Conservation (phyloP, 164 flowering plant genomes). For the Annona squamosa region DNA sequence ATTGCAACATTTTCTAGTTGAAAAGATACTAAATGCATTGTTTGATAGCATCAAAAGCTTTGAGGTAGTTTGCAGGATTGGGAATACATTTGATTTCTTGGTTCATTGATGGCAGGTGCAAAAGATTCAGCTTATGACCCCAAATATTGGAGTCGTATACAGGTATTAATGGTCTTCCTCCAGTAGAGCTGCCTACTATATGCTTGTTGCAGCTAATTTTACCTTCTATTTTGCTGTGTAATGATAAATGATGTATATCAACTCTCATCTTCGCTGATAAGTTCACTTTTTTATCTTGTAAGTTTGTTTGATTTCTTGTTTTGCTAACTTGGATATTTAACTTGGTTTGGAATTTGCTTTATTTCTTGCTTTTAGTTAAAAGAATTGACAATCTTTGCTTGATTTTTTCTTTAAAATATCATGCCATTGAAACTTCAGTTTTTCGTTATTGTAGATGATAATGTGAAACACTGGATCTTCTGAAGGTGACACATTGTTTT, state of each 20-base stretch:
- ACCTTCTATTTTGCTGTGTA: not conserved
- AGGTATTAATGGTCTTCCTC: constrained; percentile 34
- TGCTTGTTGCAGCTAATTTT: not conserved
- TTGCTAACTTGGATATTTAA: not conserved
- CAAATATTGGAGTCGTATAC: constrained; percentile 98
- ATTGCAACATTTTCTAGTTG: too few relatives aligned
- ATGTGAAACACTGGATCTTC: too few relatives aligned
- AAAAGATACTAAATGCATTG: not conserved
- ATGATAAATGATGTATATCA: not conserved
- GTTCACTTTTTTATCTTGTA: not conserved
- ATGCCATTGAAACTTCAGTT: too few relatives aligned
- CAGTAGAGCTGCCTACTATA: not conserved
- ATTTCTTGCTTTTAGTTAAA: not conserved
- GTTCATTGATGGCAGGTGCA: constrained; percentile 54
- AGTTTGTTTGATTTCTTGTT: not conserved
- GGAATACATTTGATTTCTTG: not conserved
- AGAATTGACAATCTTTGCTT: not conserved
- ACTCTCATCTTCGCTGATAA: not conserved
- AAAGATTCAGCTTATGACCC: constrained; percentile 76
- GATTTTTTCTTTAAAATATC: too few relatives aligned
- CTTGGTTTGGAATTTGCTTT: not conserved
- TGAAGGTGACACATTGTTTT: not conserved
- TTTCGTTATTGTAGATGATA: too few relatives aligned
- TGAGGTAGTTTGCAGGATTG: not conserved
- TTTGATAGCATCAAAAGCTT: not conserved